phyloP scores from a whole-genome alignment of 2,329 filamentous ascomycete genomes.

The Rosellinia necatrix region DNA sequence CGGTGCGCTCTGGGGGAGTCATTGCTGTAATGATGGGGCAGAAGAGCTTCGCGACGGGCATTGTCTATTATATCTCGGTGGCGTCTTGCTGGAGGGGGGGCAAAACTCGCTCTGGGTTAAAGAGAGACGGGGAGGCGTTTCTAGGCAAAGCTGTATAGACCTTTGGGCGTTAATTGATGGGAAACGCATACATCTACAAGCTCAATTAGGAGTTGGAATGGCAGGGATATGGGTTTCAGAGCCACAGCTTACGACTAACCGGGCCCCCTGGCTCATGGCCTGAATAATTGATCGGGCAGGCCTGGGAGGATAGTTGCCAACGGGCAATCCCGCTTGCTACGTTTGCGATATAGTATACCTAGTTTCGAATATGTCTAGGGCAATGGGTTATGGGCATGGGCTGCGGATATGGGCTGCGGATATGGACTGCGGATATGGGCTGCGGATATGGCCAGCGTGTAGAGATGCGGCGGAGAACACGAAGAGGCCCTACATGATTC shows the following conservation, averaged over 20 bases:
- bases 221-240: no score
- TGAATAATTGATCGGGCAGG: neutral
- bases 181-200: no score
- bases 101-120: neutral
- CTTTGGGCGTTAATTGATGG: conserved; percentile 18
- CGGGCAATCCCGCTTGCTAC: no score
- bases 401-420: no score
- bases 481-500: neutral
- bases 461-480: neutral
- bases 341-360: no score
- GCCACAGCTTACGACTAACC: neutral
- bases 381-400: no score
- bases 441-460: neutral
- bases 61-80: no score
- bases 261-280: no score
- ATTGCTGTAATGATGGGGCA: conserved; percentile 66
- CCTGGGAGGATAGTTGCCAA: no score
- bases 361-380: no score
- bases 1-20: conserved; percentile 92
- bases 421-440: neutral
- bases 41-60: no score
- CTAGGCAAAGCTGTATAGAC: conserved; percentile 10
- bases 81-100: neutral
- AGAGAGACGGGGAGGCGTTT: neutral
- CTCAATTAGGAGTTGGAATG: neutral